Conservation (phyloP, 2,329 filamentous ascomycete species). For the Aaosphaeria pasadenensis region DNA sequence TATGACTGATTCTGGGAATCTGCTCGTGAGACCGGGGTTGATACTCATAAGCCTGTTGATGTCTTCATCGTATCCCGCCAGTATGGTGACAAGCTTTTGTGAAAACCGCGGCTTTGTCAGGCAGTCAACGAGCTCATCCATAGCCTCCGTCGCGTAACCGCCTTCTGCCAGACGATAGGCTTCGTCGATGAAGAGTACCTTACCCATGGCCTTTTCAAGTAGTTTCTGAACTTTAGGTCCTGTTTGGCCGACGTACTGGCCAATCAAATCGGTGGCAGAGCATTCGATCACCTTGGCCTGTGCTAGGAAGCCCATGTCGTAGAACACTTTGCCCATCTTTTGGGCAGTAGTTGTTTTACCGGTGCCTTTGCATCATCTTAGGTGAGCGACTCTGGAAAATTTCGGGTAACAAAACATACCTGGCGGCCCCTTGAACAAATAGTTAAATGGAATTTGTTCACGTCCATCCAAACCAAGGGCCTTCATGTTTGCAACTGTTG, state of each 20-base stretch:
- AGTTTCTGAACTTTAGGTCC: constrained; percentile 62
- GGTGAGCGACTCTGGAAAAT: not conserved
- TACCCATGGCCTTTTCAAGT: constrained; percentile 62
- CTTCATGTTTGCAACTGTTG: constrained; percentile 51
- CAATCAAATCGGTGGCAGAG: constrained; percentile 68
- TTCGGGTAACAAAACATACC: constrained; percentile 41
- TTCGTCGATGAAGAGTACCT: constrained; percentile 70
- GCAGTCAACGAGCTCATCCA: constrained; percentile 52
- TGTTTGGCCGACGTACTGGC: constrained; percentile 66
- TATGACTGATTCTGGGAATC: constrained; percentile 61
- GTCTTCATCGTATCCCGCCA: constrained; percentile 66
- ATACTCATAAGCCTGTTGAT: constrained; percentile 61
- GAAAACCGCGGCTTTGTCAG: constrained; percentile 57
- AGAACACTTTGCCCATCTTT: constrained; percentile 74
- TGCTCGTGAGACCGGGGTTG: constrained; percentile 62
- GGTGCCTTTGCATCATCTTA: constrained; percentile 47
- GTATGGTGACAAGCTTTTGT: constrained; percentile 62
- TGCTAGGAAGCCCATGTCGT: constrained; percentile 68
- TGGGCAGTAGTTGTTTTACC: constrained; percentile 71
- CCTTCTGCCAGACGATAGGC: constrained; percentile 64
- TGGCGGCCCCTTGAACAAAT: constrained; percentile 65
- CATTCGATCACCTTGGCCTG: constrained; percentile 60
- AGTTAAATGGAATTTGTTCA: constrained; percentile 62
- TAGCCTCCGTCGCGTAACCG: constrained; percentile 55
- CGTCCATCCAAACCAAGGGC: constrained; percentile 53